Evolutionary conservation across 2,329 filamentous ascomycete genomes (phyloP), one percentile per base, ranked within the genome.

Genomic region (Hypoxylon sp.): DNA sequence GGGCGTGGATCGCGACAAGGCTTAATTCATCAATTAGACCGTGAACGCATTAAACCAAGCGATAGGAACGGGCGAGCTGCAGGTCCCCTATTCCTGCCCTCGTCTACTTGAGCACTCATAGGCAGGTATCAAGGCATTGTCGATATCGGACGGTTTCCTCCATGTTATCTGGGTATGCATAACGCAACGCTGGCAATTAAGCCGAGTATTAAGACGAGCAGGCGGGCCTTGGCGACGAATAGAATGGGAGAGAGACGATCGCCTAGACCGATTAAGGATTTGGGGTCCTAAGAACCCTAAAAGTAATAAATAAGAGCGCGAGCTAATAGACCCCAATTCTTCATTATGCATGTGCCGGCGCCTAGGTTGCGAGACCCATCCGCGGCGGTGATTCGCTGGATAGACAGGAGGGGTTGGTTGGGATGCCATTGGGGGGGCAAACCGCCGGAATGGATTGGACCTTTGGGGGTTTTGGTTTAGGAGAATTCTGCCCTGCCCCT

Each of bases 401-500:
- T 44, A 10, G 40, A 44, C 7, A 25, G 17, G 7, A 27, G 8
- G 22, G 49, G 30, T 40, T 20, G 55, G 66, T 54, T 20, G 61
- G 37, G 49, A 50, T 22, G 37, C 17, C 17, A 35, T 48, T 49
- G 42, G 46, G 44, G 42, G 20, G 20, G 35, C 40, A 44, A 44
- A 44, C 40, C 40, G 40, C 17, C 40, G 6, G 40, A 44, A 50
- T 50, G 46, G 46, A 27, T 50, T 27, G 46, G 46, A 31, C 25
- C 5, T 50, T 27, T 14, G 46, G 46, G 46, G 40, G 7, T 44
- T n/a, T n/a, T 17, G 17, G 8, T 44, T 20, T 44, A 67, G 67
- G 67, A 69, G 64, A 69, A 64, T 69, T 61, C 46, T 61, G 40
- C 33, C 61, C 37, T 61, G 53, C 61, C 68, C 68, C 64, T 70